Base-by-base conservation (phyloP, 2,329 filamentous ascomycete species). In the Ophiocordyceps robertsii region DNA sequence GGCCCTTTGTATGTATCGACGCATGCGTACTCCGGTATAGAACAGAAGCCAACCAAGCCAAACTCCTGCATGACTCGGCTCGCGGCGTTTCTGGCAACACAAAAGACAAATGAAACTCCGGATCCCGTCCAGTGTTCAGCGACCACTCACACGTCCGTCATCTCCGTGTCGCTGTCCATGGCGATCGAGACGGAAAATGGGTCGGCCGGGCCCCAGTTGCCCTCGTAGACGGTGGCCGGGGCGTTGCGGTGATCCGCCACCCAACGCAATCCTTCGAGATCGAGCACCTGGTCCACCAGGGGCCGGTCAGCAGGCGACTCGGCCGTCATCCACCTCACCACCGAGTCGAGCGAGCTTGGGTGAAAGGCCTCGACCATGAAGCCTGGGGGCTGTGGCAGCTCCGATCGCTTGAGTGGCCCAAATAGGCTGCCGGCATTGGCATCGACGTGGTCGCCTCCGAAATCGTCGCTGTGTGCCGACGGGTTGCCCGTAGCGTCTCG, bases 201-300 rank as follows among this genome's bases (percentile, higher is more conserved):
- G 41, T 74, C 70, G n/a, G 67, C 80, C 29, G 90, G 90, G 4
- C 92, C 92, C 84, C 89, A 98, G 58, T 86, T 92, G 48, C 92
- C 92, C 65, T 98, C 92, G 53, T 84, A 98, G 42, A 98, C 80
- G 0, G 88, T 95, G n/a, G 92, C 92, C 37, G 88, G 85, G 11
- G 88, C 85, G 43, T 83, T 80, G 43, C 88, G 80, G 47, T 88
- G 80, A 40, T 70, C 66, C 43, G 80, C 75, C 29, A 93, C 82
- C 84, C 92, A 98, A 47, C 73, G 74, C 41, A 95, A 73, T 21
- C 87, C 86, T 39, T 80, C 77, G 1, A 80, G 74, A 38, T 74
- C 65, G 38, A 95, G 73, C 11, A 98, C 65, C 48, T 93, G 75
- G 41, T 82, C 72, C 21, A 87, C 75, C 1, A 73, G 75, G 5